Conservation (phyloP, 2,329 filamentous ascomycete genomes). For the Colletotrichum lupini region DNA sequence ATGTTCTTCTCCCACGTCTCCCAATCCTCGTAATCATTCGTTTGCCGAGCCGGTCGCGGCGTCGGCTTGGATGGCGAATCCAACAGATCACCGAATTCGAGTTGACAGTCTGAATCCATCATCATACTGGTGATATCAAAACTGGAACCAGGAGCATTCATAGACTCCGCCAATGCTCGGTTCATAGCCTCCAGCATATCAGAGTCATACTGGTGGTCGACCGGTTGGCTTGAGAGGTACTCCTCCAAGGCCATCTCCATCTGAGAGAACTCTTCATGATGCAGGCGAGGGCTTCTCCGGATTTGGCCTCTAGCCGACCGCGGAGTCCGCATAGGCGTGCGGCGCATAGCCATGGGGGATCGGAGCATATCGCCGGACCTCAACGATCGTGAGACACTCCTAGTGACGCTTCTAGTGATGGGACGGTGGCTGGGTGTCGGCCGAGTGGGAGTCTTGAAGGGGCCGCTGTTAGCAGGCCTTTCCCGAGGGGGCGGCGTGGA, state of each 20-base stretch:
- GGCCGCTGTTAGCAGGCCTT: conserved; percentile 56
- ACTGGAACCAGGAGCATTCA: conserved; percentile 16
- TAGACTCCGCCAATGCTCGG: conserved; percentile 29
- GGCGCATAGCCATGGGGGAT: conserved; percentile 59
- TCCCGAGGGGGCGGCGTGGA: conserved; percentile 64
- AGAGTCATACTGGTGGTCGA: conserved; percentile 26
- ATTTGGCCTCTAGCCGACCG: conserved; percentile 40
- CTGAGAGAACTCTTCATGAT: conserved; percentile 29
- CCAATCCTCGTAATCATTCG: conserved; percentile 28
- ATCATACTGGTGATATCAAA: conserved; percentile 31
- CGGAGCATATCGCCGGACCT: conserved; percentile 56
- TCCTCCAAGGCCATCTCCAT: conserved; percentile 32
- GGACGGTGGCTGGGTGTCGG: conserved; percentile 70
- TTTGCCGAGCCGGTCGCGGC: conserved; percentile 4
- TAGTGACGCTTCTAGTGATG: conserved; percentile 70
- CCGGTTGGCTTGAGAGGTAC: conserved; percentile 26
- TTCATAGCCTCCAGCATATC: conserved; percentile 35
- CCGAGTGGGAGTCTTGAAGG: conserved; percentile 73
- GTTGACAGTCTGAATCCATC: conserved; percentile 17
- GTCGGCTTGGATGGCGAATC: conserved; percentile 22
- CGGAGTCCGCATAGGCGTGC: conserved; percentile 61
- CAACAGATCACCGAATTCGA: conserved; percentile 31
- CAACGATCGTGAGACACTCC: conserved; percentile 68
- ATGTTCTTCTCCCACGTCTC: conserved; percentile 23
- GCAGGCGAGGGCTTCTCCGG: conserved; percentile 30